phyloP scores from a whole-genome alignment of 192 early-diverging fungal species.

The Entomortierella lignicola region DNA sequence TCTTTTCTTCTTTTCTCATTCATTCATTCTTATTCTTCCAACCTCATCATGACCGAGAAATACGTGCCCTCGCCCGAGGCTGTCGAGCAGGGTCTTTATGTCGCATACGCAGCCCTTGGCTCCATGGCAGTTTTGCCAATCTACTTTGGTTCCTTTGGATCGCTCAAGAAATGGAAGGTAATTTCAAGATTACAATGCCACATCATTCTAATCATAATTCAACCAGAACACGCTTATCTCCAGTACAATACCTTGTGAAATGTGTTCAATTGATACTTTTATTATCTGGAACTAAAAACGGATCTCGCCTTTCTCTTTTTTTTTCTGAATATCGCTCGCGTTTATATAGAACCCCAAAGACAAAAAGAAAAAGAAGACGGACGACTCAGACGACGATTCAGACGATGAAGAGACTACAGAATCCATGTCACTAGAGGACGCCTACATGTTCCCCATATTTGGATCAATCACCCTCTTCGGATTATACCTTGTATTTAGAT shows the following conservation, averaged over 20 bases:
- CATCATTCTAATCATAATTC: no score
- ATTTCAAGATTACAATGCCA: neutral
- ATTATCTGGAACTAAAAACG: no score
- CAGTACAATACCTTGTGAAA: no score
- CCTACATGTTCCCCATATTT: constrained; percentile 92
- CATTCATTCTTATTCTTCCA: neutral
- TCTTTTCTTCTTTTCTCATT: constrained; percentile 12
- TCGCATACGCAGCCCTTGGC: constrained; percentile 88
- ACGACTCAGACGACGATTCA: constrained; percentile 73
- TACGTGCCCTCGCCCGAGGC: constrained; percentile 46
- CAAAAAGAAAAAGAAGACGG: constrained; percentile 36
- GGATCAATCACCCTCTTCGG: constrained; percentile 85
- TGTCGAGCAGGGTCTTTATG: constrained; percentile 62
- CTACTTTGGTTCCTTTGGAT: constrained; percentile 83
- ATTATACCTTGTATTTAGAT: constrained; percentile 90
- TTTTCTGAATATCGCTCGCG: neutral
- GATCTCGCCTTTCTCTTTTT: neutral
- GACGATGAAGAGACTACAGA: constrained; percentile 76
- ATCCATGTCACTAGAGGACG: constrained; percentile 86
- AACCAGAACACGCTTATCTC: neutral
- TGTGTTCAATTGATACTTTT: neutral
- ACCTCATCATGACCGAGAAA: constrained; percentile 42
- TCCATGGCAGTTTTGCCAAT: constrained; percentile 91
- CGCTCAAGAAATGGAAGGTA: constrained; percentile 73
- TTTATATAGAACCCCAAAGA: constrained; percentile 53